Conservation (phyloP, 805 yeast species). For the Yamadazyma phyllophila region DNA sequence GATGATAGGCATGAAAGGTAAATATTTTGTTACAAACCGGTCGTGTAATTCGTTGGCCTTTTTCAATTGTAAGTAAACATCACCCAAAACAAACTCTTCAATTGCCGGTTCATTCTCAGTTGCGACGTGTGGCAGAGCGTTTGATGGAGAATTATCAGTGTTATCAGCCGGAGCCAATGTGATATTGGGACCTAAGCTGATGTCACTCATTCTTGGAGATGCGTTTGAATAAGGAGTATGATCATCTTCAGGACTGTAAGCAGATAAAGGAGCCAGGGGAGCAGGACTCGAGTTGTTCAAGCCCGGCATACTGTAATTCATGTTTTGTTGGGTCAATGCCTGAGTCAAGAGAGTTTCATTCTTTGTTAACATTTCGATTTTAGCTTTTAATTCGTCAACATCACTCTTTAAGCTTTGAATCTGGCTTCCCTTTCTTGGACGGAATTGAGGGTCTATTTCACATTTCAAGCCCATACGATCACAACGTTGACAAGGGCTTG, state of each 20-base stretch:
- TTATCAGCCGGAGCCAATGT: constrained; percentile 14
- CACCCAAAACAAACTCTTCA: constrained; percentile 72
- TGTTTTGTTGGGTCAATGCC: constrained; percentile 49
- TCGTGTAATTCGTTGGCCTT: constrained; percentile 74
- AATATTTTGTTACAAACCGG: constrained; percentile 60
- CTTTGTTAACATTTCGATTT: constrained; percentile 60
- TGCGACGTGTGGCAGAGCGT: constrained; percentile 3
- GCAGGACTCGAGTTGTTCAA: constrained; percentile 2
- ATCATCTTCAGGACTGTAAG: constrained; percentile 8
- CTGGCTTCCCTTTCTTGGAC: constrained; percentile 90
- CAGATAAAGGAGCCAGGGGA: not conserved
- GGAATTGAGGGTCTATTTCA: constrained; percentile 86
- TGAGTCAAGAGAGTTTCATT: constrained; percentile 69
- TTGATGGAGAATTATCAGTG: constrained; percentile 30
- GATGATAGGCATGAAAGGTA: constrained; percentile 80
- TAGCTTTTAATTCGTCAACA: constrained; percentile 73
- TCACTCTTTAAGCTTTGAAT: constrained; percentile 81
- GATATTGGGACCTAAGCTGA: not conserved
- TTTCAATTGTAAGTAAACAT: constrained; percentile 60
- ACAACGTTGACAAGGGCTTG: constrained; percentile 81
- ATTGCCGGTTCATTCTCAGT: constrained; percentile 21
- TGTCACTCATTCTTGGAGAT: constrained; percentile 8
- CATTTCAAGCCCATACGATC: constrained; percentile 75
- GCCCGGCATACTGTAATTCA: constrained; percentile 3
- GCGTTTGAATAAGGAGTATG: constrained; percentile 8